Percentiles rank a stretch among this genome's conserved stretches.
phyloP scores from a whole-genome alignment of 2,329 filamentous ascomycete genomes.

The Trichoderma endophyticum region DNA sequence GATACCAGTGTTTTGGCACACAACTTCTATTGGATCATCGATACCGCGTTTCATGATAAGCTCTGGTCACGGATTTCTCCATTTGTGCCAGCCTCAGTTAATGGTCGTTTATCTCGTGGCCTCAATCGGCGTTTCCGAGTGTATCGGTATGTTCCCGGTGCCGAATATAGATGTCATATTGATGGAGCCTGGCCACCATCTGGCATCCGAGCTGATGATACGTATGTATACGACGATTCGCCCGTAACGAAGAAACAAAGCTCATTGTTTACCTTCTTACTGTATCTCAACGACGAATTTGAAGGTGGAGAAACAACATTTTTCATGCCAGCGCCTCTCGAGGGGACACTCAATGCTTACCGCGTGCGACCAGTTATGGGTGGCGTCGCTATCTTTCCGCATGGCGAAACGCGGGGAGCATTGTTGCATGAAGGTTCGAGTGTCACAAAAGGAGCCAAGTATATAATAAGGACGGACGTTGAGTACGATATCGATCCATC shows the following conservation, averaged over 20 bases:
- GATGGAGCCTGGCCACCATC: constrained; percentile 72
- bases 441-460: constrained; percentile 63
- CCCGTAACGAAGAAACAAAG: constrained; percentile 58
- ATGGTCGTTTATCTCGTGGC: constrained; percentile 57
- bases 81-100: constrained; percentile 54
- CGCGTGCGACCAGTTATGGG: constrained; percentile 67
- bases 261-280: constrained; percentile 65
- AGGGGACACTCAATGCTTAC: constrained; percentile 67
- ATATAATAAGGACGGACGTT: constrained; percentile 69
- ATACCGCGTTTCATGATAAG: constrained; percentile 58
- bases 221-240: constrained; percentile 65
- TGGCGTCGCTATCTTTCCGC: constrained; percentile 64
- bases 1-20: constrained; percentile 65
- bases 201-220: constrained; percentile 54
- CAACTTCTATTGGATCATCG: constrained; percentile 72
- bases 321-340: constrained; percentile 61
- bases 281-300: constrained; percentile 71
- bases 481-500: constrained; percentile 59
- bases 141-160: constrained; percentile 69
- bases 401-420: constrained; percentile 63
- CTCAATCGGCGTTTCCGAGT: constrained; percentile 69
- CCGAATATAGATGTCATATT: constrained; percentile 69
- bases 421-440: constrained; percentile 69
- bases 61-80: constrained; percentile 60
- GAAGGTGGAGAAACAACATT: constrained; percentile 70